These are phyloP conservation scores for Papiliotrema fonsecae DNA, from an alignment of 1,284 basidiomycete genomes.

Conservation along the genomic window DNA sequence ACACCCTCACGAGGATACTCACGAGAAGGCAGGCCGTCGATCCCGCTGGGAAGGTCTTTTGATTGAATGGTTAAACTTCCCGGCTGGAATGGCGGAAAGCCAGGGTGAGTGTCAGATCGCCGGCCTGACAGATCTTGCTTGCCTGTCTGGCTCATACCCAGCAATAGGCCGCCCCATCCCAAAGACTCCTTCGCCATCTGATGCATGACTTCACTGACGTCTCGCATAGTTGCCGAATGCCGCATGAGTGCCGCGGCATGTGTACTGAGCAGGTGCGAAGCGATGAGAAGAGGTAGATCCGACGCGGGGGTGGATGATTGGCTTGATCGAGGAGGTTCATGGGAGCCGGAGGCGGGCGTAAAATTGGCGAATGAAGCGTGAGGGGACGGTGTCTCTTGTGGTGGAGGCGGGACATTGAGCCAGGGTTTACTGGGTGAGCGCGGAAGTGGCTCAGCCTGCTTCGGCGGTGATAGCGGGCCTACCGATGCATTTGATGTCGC, in stretches of 20 bases:
- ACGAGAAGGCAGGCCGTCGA: neutral
- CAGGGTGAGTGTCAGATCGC: neutral
- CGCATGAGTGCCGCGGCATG: conserved; percentile 28
- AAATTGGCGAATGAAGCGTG: neutral
- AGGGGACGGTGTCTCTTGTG: conserved; percentile 8
- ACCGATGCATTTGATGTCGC: neutral
- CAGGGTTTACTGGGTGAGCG: neutral
- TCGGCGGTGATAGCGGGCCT: neutral
- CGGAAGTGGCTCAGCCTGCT: neutral
- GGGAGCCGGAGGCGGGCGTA: neutral
- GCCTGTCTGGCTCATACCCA: conserved; percentile 12
- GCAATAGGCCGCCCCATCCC: conserved; percentile 27
- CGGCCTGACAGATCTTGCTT: neutral
- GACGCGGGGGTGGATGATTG: neutral
- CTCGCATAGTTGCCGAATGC: conserved; percentile 19
- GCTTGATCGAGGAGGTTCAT: neutral
- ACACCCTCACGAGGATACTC: neutral
- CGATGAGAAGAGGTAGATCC: conserved; percentile 20
- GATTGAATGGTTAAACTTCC: neutral
- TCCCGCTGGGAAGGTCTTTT: neutral
- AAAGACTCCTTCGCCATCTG: conserved; percentile 27
- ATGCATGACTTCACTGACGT: conserved; percentile 20
- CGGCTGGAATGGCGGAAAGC: neutral
- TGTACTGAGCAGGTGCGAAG: conserved; percentile 30
- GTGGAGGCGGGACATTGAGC: neutral